phyloP scores from a whole-genome alignment of 2,329 filamentous ascomycete species.

The Colletotrichum siamense region DNA sequence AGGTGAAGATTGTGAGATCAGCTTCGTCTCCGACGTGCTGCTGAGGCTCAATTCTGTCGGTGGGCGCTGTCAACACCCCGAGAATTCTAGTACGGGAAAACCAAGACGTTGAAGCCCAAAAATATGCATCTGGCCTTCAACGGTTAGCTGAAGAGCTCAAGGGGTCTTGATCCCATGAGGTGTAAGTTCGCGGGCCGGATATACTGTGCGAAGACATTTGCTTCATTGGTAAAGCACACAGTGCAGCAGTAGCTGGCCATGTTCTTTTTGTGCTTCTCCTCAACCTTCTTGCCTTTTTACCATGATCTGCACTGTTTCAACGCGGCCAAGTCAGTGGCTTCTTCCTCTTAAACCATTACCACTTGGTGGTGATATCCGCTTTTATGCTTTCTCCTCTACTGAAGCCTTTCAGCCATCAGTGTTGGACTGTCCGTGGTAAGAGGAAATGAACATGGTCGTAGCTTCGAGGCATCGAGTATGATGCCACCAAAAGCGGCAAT shows the following conservation, averaged over 20 bases:
- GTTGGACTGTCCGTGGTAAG: background rate
- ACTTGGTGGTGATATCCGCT: background rate
- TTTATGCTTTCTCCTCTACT: background rate
- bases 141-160: background rate
- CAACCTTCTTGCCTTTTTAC: background rate
- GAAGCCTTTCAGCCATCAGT: background rate
- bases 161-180: background rate
- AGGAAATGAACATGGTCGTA: background rate
- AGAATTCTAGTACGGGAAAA: background rate
- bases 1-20: background rate
- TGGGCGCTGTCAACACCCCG: background rate
- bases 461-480: background rate
- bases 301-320: background rate
- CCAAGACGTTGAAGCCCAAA: background rate
- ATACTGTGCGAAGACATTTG: background rate
- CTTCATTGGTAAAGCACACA: background rate
- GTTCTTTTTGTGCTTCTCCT: background rate
- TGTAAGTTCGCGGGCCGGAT: background rate
- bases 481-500: background rate
- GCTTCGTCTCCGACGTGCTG: background rate
- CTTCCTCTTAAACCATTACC: background rate
- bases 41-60: background rate
- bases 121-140: background rate
- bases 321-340: background rate
- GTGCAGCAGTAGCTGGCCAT: background rate